Conservation (phyloP, 1,139 yeast genomes). For the Sugiyamaella pinicola region DNA sequence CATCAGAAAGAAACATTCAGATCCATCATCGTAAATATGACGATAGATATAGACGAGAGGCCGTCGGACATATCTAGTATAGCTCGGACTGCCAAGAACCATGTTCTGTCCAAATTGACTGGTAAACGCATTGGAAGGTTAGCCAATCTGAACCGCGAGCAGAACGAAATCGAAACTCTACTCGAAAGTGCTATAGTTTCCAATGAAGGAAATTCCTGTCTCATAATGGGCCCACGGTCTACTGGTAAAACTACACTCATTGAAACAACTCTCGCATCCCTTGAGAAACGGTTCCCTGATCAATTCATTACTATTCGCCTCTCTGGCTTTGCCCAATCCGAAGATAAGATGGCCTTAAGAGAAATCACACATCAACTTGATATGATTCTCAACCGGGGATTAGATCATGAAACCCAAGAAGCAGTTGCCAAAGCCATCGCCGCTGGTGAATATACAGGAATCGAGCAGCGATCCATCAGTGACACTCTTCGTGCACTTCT, state of each 20-base stretch:
- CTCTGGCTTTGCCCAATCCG: conserved; percentile 71
- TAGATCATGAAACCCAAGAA: conserved; percentile 9
- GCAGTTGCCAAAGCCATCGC: conserved; percentile 19
- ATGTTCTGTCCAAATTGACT: conserved; percentile 34
- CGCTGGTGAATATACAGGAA: conserved; percentile 25
- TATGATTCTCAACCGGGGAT: conserved; percentile 18
- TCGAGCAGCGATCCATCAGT: conserved; percentile 53
- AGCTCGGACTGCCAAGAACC: conserved; percentile 17
- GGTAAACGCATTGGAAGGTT: conserved; percentile 30
- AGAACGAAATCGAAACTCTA: conserved; percentile 54
- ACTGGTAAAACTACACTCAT: conserved; percentile 74
- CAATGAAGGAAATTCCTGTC: conserved; percentile 78
- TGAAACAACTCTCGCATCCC: conserved; percentile 55
- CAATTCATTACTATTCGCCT: conserved; percentile 63
- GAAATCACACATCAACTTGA: conserved; percentile 87
- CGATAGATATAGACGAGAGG: conserved; percentile 10
- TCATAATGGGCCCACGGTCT: conserved; percentile 78
- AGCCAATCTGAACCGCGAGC: conserved; percentile 39
- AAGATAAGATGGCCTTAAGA: conserved; percentile 76
- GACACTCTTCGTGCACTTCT: conserved; percentile 56
- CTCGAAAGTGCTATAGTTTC: conserved; percentile 66
- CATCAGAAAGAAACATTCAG: too few relatives aligned
- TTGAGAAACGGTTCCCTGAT: conserved; percentile 46
- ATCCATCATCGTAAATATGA: too few relatives aligned
- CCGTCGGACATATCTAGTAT: background rate